A percentile compares a stretch with the other conserved stretches of the same genome.
These are phyloP conservation scores for Lactifluus piperatus DNA, from an alignment of 768 basidiomycete species.

Conservation along the genomic window DNA sequence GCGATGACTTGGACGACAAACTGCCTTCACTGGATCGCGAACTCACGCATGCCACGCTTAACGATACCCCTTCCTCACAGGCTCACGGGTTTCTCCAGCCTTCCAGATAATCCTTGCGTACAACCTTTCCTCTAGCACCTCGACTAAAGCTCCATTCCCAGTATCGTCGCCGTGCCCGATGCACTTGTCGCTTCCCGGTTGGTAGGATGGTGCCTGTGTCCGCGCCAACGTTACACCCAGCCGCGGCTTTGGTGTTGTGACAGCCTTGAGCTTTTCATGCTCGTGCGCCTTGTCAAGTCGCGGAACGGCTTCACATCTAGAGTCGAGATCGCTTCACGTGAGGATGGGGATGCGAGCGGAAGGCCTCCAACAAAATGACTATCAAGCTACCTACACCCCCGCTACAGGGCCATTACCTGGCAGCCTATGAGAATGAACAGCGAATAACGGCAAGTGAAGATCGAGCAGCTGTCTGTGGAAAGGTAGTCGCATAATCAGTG, in stretches of 20 bases:
- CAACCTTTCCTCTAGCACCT: conserved; percentile 14
- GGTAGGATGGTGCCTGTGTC: neutral
- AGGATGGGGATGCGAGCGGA: neutral
- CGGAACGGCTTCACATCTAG: conserved; percentile 7
- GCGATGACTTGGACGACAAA: neutral
- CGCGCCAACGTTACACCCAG: conserved; percentile 7
- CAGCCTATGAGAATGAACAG: neutral
- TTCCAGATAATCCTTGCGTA: conserved; percentile 15
- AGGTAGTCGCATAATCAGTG: neutral
- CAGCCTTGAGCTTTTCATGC: neutral
- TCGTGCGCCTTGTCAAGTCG: conserved; percentile 7
- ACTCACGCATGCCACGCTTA: conserved; percentile 16
- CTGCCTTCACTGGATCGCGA: conserved; percentile 15
- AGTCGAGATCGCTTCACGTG: neutral
- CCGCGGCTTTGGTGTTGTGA: conserved; percentile 17
- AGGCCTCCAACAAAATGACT: neutral
- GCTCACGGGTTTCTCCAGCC: conserved; percentile 12
- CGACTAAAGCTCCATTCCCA: conserved; percentile 16
- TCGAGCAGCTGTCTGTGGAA: neutral
- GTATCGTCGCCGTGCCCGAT: neutral
- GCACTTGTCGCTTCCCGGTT: conserved; percentile 6
- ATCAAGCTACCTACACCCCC: neutral
- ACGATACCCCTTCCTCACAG: conserved; percentile 12
- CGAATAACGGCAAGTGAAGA: neutral
- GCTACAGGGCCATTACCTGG: neutral